Evolutionary conservation across 169 alveolate genomes (phyloP), one percentile per base, ranked within the genome.

Genomic region (Plasmodium coatneyi): DNA sequence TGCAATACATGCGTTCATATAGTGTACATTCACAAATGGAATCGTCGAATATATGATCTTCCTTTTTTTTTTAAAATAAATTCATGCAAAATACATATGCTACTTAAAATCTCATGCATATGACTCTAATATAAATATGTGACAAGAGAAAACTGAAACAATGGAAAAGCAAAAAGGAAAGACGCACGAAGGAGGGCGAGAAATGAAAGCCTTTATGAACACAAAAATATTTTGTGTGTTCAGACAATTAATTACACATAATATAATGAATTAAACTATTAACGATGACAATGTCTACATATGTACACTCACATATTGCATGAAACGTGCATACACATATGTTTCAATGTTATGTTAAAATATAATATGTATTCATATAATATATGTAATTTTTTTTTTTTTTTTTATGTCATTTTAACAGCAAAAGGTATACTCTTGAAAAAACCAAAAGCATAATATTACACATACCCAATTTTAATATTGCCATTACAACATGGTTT

Each of bases 141-240:
- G n/a, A 54, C 34, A 25, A 81, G n/a, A 30, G 19, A 81, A 81
- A 81, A 54, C 66, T 19, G 89, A 81, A 81, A 49, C 74, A 81
- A 46, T 39, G 70, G 76, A 52, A 81, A 81, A 81, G 41, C 66
- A 54, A 25, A 81, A 81, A 2, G 10, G 10, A 54, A 46, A 28
- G 60, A 16, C 25, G 60, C 22, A 49, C 7, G 25, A 49, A 0
- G 60, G 60, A 12, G 60, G 60, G 60, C 6, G 60, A 52, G 39
- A 81, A 81, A 81, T n/a, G 39, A 54, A 81, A 81, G 36, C 49
- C 71, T 81, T 81, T 49, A 81, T 81, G 78, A 81, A 36, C 89
- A 81, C 60, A 39, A 39, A 79, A 30, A 6, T 79, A 41, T 9
- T 30, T 76, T 41, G 56, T 14, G 39, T 79, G n/a, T n/a, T 41